Evolutionary conservation across 163 green algal species (phyloP).

Genomic region (Botryococcus braunii): DNA sequence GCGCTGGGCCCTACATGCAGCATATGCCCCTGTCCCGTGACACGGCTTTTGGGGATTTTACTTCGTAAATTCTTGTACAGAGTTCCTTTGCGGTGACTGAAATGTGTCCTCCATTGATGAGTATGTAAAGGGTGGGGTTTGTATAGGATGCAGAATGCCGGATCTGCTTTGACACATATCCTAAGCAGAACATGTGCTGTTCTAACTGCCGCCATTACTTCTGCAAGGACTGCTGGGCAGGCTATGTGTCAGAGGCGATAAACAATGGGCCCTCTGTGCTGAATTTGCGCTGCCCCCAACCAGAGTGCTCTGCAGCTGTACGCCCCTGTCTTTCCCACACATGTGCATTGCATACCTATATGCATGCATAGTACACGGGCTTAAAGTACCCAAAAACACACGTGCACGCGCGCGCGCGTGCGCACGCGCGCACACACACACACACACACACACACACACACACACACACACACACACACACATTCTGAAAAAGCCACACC

Average conservation of each 20-base stretch:
- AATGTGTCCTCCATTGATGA: background rate
- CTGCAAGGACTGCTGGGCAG: constrained; percentile 83
- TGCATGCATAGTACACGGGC: too few relatives aligned
- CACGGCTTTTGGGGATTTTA: background rate
- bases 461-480: too few relatives aligned
- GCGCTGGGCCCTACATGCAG: background rate
- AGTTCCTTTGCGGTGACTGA: background rate
- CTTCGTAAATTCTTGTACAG: background rate
- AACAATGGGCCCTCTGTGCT: constrained; percentile 58
- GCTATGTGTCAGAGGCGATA: constrained; percentile 75
- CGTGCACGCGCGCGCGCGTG: too few relatives aligned
- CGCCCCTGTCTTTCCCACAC: constrained; percentile 2
- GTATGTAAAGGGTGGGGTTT: too few relatives aligned
- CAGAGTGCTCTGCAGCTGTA: constrained; percentile 53
- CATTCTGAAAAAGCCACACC: too few relatives aligned
- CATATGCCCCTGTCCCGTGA: background rate
- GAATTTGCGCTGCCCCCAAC: constrained; percentile 78
- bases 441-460: too few relatives aligned
- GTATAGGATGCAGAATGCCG: constrained; percentile 55
- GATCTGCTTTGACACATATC: constrained; percentile 86
- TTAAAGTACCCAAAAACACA: too few relatives aligned
- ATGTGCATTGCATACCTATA: too few relatives aligned
- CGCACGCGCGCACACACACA: too few relatives aligned
- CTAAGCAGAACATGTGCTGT: constrained; percentile 38
- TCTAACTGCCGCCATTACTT: constrained; percentile 71